phyloP scores from a whole-genome alignment of 768 basidiomycete genomes.

The Lactarius pseudohatsudake region DNA sequence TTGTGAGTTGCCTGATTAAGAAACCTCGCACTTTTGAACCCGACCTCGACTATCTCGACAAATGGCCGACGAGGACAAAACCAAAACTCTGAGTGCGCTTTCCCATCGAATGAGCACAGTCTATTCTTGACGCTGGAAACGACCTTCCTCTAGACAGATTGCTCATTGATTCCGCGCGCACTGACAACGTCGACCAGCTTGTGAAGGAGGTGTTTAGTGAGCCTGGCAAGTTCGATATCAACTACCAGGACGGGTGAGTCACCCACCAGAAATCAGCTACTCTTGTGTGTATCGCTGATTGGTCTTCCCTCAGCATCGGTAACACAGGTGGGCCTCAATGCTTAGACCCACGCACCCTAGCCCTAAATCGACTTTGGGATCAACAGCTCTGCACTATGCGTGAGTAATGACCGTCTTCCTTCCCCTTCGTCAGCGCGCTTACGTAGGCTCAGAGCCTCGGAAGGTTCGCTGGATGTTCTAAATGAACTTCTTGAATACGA shows the following conservation, averaged over 20 bases:
- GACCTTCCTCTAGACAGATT: conserved; percentile 54
- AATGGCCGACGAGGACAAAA: conserved; percentile 18
- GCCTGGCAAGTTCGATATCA: conserved; percentile 61
- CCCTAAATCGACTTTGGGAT: neutral
- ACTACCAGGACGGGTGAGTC: conserved; percentile 74
- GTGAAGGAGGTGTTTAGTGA: conserved; percentile 53
- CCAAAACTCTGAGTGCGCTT: neutral
- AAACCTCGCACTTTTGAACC: neutral
- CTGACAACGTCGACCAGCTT: conserved; percentile 70
- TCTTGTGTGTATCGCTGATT: neutral
- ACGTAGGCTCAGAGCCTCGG: conserved; percentile 43
- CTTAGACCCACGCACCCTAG: neutral
- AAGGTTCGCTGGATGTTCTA: conserved; percentile 61
- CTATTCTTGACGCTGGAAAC: neutral
- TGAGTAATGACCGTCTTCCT: conserved; percentile 39
- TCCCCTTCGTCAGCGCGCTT: neutral
- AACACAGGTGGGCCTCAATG: conserved; percentile 64
- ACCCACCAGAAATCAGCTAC: neutral
- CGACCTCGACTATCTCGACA: neutral
- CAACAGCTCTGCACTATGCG: conserved; percentile 70
- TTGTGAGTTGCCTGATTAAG: neutral
- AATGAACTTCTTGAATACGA: conserved; percentile 74
- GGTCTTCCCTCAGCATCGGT: conserved; percentile 46
- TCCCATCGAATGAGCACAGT: neutral
- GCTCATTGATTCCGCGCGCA: conserved; percentile 68